These are phyloP conservation scores for Umbelopsis ramanniana DNA, from an alignment of 192 early-diverging fungal species.

Conservation along the genomic window DNA sequence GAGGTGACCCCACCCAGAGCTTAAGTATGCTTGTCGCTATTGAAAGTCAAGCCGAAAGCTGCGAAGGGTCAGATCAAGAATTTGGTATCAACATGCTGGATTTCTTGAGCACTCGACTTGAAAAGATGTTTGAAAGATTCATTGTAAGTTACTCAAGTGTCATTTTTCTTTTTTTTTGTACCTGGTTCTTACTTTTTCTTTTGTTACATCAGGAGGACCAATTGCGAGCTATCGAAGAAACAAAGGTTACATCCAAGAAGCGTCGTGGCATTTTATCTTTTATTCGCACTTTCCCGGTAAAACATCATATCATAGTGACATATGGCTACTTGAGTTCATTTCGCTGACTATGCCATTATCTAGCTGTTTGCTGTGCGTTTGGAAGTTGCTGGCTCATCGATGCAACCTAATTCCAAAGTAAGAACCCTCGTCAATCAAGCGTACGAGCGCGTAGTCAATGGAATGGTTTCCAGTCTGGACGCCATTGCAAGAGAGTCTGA, in stretches of 20 bases:
- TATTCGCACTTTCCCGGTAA: conserved; percentile 87
- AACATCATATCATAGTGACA: too few species aligned
- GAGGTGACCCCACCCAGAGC: conserved; percentile 69
- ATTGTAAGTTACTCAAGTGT: conserved; percentile 46
- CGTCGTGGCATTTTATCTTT: conserved; percentile 89
- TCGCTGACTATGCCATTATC: not conserved
- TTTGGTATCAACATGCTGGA: conserved; percentile 71
- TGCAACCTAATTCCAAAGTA: conserved; percentile 64
- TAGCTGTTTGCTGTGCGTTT: conserved; percentile 80
- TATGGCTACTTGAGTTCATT: not conserved
- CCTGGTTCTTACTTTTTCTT: conserved; percentile 12
- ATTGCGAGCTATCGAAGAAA: conserved; percentile 87
- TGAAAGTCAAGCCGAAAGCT: conserved; percentile 70
- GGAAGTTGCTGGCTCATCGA: conserved; percentile 61
- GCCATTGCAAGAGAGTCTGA: conserved; percentile 78
- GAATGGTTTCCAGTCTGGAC: conserved; percentile 89
- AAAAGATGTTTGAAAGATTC: conserved; percentile 78
- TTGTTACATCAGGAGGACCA: conserved; percentile 72
- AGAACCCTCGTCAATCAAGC: conserved; percentile 75
- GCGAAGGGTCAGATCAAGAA: conserved; percentile 73
- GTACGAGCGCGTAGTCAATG: conserved; percentile 80
- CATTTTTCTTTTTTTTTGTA: not conserved
- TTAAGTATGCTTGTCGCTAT: conserved; percentile 87
- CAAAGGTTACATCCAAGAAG: conserved; percentile 85
- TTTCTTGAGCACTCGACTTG: conserved; percentile 66